phyloP scores from a whole-genome alignment of 1,284 basidiomycete species.

The Heterobasidion irregulare region DNA sequence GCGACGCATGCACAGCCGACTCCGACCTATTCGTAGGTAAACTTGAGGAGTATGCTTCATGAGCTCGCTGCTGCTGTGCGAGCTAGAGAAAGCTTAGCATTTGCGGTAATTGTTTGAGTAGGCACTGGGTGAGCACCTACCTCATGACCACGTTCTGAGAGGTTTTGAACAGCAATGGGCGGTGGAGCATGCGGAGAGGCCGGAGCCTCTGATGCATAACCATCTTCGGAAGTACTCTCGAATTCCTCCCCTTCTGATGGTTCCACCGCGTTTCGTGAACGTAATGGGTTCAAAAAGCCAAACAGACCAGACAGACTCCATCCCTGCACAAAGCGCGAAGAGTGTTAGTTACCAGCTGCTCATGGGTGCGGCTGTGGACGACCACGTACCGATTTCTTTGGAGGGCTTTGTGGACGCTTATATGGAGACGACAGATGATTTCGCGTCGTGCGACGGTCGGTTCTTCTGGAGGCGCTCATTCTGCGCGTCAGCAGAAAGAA shows the following conservation, averaged over 20 bases:
- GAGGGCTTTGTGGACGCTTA: slow-evolving; percentile 17
- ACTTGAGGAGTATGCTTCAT: no score
- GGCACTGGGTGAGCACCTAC: slow-evolving; percentile 4
- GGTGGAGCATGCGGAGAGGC: background rate
- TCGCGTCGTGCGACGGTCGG: slow-evolving; percentile 30
- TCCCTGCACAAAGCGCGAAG: slow-evolving; percentile 21
- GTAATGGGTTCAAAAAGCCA: slow-evolving; percentile 38
- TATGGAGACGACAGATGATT: slow-evolving; percentile 26
- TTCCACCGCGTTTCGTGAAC: slow-evolving; percentile 11
- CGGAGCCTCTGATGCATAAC: slow-evolving; percentile 7
- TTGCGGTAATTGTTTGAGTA: background rate
- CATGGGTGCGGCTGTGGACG: background rate
- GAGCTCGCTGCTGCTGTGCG: background rate
- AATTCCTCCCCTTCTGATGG: slow-evolving; percentile 10
- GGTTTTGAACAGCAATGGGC: background rate
- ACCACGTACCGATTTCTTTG: slow-evolving; percentile 38
- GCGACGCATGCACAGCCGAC: background rate
- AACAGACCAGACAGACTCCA: slow-evolving; percentile 44
- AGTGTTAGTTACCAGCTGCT: background rate
- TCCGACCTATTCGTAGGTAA: no score
- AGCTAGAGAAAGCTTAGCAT: slow-evolving; percentile 5
- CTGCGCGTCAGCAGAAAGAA: background rate
- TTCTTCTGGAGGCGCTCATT: slow-evolving; percentile 47
- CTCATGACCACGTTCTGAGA: slow-evolving; percentile 10
- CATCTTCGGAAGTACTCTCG: slow-evolving; percentile 10